phyloP scores from a whole-genome alignment of 2,329 filamentous ascomycete species.

The Reticulascus tulasneorum region DNA sequence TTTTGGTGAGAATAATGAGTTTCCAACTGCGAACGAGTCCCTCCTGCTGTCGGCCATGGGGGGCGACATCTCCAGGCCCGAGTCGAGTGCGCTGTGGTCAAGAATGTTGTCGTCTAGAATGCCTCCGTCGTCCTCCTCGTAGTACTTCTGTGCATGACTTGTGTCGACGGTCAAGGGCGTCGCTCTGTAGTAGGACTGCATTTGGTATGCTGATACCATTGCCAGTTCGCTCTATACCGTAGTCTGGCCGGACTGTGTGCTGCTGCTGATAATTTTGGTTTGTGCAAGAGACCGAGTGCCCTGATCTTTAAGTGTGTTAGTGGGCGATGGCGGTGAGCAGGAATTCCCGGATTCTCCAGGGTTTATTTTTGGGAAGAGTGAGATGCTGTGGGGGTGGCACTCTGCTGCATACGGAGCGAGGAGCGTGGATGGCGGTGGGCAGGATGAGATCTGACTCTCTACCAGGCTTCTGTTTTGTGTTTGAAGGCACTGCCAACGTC shows the following conservation, averaged over 20 bases:
- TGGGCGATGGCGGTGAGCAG: conserved; percentile 11
- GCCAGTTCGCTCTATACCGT: conserved; percentile 16
- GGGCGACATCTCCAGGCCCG: conserved; percentile 59
- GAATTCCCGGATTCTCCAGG: conserved; percentile 10
- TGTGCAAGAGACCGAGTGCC: too few relatives aligned
- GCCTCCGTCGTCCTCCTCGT: conserved; percentile 57
- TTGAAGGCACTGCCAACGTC: too few relatives aligned
- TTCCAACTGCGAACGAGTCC: conserved; percentile 58
- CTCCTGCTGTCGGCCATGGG: conserved; percentile 59
- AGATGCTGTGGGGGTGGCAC: conserved; percentile 10
- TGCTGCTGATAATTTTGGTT: too few relatives aligned
- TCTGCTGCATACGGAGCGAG: too few relatives aligned
- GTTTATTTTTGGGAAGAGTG: conserved; percentile 13
- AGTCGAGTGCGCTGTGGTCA: conserved; percentile 56
- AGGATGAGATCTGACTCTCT: too few relatives aligned
- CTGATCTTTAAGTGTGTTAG: conserved; percentile 9
- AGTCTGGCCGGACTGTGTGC: too few relatives aligned
- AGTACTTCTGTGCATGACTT: conserved; percentile 50
- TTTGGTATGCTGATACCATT: conserved; percentile 50
- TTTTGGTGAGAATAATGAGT: conserved; percentile 61
- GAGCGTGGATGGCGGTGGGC: too few relatives aligned
- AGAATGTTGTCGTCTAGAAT: conserved; percentile 59
- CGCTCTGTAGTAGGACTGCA: conserved; percentile 49
- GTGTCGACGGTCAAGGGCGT: conserved; percentile 51
- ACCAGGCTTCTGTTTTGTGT: too few relatives aligned